phyloP scores from a whole-genome alignment of 768 basidiomycete species.

The Cyclocybe cylindracea region DNA sequence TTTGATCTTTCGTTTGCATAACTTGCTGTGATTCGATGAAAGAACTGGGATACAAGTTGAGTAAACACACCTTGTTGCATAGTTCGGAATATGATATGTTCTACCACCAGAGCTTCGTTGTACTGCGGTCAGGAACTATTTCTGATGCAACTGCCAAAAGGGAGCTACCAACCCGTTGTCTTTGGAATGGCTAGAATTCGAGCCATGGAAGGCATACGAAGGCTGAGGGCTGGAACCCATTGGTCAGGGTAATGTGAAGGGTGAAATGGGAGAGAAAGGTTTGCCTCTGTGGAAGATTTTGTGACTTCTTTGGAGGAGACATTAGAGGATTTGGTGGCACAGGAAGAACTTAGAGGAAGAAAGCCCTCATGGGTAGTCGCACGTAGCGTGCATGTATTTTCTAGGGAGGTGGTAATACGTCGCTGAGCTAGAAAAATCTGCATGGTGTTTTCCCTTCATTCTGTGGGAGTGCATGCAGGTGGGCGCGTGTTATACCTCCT shows the following conservation, averaged over 20 bases:
- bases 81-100: constrained; percentile 42
- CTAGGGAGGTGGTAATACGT: neutral
- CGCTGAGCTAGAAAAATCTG: constrained; percentile 7
- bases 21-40: constrained; percentile 18
- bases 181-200: constrained; percentile 40
- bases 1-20: constrained; percentile 39
- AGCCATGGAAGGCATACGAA: constrained; percentile 37
- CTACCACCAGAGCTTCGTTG: constrained; percentile 31
- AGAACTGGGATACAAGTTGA: constrained; percentile 3
- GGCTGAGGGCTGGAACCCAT: constrained; percentile 25
- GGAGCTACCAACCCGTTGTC: constrained; percentile 35
- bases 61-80: constrained; percentile 35
- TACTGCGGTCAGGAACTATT: neutral
- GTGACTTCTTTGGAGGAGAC: constrained; percentile 7
- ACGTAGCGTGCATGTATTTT: neutral
- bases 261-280: constrained; percentile 19
- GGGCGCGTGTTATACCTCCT: constrained; percentile 5
- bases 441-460: constrained; percentile 1
- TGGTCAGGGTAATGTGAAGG: constrained; percentile 18
- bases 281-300: constrained; percentile 23
- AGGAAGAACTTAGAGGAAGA: neutral
- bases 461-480: neutral
- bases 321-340: neutral
- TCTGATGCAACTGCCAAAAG: neutral
- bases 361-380: neutral